These are phyloP conservation scores for Nicotiana otophora DNA, from an alignment of 257 asterid genomes.

Conservation along the genomic window DNA sequence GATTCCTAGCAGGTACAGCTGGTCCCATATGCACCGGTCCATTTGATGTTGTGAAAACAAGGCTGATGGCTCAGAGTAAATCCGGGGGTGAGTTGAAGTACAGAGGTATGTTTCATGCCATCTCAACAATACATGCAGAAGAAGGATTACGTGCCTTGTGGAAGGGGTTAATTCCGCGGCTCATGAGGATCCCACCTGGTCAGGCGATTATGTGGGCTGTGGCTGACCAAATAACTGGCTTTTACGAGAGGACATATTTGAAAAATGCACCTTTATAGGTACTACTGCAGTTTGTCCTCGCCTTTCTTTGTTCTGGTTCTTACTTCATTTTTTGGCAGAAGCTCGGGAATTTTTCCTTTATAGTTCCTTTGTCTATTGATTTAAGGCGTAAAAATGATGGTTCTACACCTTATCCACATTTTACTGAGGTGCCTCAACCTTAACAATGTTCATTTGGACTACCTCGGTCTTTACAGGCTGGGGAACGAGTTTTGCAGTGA, in stretches of 20 bases:
- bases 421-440: too few species aligned
- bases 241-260: conserved; percentile 66
- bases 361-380: background rate
- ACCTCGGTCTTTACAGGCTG: background rate
- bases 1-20: conserved; percentile 91
- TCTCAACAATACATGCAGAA: conserved; percentile 62
- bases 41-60: conserved; percentile 95
- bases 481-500: background rate
- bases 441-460: background rate
- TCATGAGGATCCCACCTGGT: conserved; percentile 99
- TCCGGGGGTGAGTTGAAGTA: conserved; percentile 68
- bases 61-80: conserved; percentile 93
- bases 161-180: conserved; percentile 85
- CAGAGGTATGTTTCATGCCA: conserved; percentile 88
- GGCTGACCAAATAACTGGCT: conserved; percentile 88
- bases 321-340: conserved; percentile 4
- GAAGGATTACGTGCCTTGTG: conserved; percentile 84
- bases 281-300: background rate
- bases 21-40: conserved; percentile 97
- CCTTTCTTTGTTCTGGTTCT: background rate
- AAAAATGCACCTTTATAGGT: conserved; percentile 31
- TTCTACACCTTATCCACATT: background rate
- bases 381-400: background rate
- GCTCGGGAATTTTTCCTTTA: background rate
- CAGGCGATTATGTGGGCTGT: conserved; percentile 98